Evolutionary conservation across 805 yeast species (phyloP), one percentile per base, ranked within the genome.

Genomic region (Suhomyces vadensis): DNA sequence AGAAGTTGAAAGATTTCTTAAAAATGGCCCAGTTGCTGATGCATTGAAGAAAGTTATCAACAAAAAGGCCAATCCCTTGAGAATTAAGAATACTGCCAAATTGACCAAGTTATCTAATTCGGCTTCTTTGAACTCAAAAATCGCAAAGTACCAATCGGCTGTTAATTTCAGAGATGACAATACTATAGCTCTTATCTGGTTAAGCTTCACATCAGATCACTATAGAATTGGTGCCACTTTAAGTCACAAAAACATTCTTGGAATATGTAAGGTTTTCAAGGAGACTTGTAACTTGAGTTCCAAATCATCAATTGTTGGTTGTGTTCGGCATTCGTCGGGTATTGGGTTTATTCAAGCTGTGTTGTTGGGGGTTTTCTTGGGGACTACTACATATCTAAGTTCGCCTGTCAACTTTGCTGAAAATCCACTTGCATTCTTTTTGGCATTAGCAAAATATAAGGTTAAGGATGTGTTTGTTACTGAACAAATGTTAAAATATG

Each of bases 341-440:
- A 63, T 92, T 21, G 99, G 99, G 0, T 91, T 94, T 59, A 67
- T 94, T 21, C 92, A 89, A 61, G 77, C 95, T n/a, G 82, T 82
- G 43, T 64, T 91, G 27, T 61, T 94, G 51, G 99, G 99, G 4
- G 82, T 85, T 0, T 94, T 83, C 56, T 67, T 87, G 44, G 99
- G 99, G 0, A 80, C 94, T 0, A 78, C 95, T 0, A 92, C 99
- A 0, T 83, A 84, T 51, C 67, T 91, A 38, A 79, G 89, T 42
- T 79, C 94, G 2, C 90, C 95, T 0, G 76, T 82, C 7, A 90
- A 86, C 47, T 89, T 81, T 58, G 86, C 87, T 2, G 74, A 79
- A 17, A 82, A 85, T 56, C 95, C 98, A 1, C 67, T 78, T 6
- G 72, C 82, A 1, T 87, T 88, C 52, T 87, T 81, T 58, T 66